These are phyloP conservation scores for Clonostachys byssicola DNA, from an alignment of 2,329 filamentous ascomycete species.

Conservation along the genomic window DNA sequence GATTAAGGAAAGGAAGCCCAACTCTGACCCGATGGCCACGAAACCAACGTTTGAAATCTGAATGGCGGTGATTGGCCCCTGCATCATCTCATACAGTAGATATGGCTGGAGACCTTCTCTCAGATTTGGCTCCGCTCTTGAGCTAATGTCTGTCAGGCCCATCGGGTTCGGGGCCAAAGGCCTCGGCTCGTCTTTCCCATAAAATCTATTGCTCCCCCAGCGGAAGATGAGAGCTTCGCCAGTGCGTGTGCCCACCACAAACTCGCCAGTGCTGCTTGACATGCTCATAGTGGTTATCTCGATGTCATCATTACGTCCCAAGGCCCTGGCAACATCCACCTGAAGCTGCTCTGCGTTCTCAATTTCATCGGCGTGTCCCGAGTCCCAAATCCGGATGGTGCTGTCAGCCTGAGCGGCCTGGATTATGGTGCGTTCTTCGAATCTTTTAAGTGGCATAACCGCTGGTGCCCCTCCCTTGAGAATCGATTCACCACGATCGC, in stretches of 20 bases:
- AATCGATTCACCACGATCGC: constrained; percentile 73
- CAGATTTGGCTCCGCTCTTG: constrained; percentile 65
- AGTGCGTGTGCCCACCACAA: constrained; percentile 73
- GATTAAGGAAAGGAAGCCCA: constrained; percentile 74
- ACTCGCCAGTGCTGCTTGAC: constrained; percentile 75
- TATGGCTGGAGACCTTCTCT: constrained; percentile 80
- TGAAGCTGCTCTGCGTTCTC: constrained; percentile 82
- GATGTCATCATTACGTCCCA: constrained; percentile 74
- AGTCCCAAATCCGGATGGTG: constrained; percentile 88
- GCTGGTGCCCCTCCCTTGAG: constrained; percentile 76
- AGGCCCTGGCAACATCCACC: constrained; percentile 77
- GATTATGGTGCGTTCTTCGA: constrained; percentile 79
- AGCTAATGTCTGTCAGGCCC: constrained; percentile 70
- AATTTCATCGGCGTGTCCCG: constrained; percentile 86
- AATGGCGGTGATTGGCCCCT: constrained; percentile 74
- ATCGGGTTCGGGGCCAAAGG: constrained; percentile 58
- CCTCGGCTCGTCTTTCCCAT: constrained; percentile 53
- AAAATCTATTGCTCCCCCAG: constrained; percentile 78
- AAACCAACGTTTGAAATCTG: constrained; percentile 93
- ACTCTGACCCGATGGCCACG: constrained; percentile 79
- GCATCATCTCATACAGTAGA: constrained; percentile 76
- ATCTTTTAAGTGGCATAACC: constrained; percentile 65
- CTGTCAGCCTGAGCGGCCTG: constrained; percentile 88
- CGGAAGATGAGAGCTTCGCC: constrained; percentile 87
- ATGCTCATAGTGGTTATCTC: constrained; percentile 78